Conservation (phyloP, 2,329 filamentous ascomycete species). For the Metarhizium sp. region DNA sequence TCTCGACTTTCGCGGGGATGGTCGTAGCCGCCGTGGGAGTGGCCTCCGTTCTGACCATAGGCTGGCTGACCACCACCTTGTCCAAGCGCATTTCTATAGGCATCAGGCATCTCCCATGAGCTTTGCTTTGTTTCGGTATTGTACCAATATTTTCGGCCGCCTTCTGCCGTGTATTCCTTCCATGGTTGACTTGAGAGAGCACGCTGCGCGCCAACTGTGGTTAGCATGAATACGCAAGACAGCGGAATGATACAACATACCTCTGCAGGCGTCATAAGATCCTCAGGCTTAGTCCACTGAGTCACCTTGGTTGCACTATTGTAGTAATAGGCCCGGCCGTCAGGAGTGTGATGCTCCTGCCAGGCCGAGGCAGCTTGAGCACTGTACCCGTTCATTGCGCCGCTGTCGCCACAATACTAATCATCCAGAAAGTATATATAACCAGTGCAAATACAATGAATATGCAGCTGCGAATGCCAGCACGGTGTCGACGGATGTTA, state of each 20-base stretch:
- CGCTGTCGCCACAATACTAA: slow-evolving; percentile 3
- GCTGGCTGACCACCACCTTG: slow-evolving; percentile 14
- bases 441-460: neutral
- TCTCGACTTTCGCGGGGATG: slow-evolving; percentile 30
- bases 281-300: slow-evolving; percentile 89
- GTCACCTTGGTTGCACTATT: slow-evolving; percentile 79
- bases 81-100: slow-evolving; percentile 65
- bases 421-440: neutral
- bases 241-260: slow-evolving; percentile 33
- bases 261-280: slow-evolving; percentile 76
- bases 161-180: slow-evolving; percentile 84
- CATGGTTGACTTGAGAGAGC: slow-evolving; percentile 76
- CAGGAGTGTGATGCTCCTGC: slow-evolving; percentile 72
- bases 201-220: slow-evolving; percentile 40
- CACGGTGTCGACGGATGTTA: neutral
- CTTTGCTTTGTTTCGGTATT: slow-evolving; percentile 87
- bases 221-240: neutral
- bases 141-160: slow-evolving; percentile 90
- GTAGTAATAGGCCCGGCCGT: slow-evolving; percentile 87
- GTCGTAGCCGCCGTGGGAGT: slow-evolving; percentile 24
- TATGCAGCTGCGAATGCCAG: neutral
- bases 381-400: slow-evolving; percentile 49
- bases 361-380: slow-evolving; percentile 49
- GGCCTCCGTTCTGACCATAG: slow-evolving; percentile 33
- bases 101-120: slow-evolving; percentile 88